These are phyloP conservation scores for Citrus unshiu DNA, from an alignment of 345 rosid genomes.

Conservation along the genomic window DNA sequence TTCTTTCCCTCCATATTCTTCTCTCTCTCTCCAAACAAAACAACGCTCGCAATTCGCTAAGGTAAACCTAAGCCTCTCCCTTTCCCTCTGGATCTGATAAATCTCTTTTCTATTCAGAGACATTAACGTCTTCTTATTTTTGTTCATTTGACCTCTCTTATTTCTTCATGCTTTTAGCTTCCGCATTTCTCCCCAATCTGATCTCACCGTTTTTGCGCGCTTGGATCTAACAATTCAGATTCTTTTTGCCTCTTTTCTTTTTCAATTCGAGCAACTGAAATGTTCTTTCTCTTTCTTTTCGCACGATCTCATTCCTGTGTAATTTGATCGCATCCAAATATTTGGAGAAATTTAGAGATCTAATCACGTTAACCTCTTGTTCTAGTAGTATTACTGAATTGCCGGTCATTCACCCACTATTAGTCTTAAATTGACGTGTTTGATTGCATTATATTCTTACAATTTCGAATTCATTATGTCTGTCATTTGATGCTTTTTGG, in stretches of 20 bases:
- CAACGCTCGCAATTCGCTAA: not conserved
- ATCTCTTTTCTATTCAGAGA: not conserved
- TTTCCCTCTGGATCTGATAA: not conserved
- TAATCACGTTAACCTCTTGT: not conserved
- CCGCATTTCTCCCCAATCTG: not conserved
- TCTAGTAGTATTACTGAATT: not conserved
- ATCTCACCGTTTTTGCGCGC: not conserved
- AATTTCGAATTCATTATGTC: not conserved
- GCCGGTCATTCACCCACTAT: not conserved
- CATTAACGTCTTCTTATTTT: not conserved
- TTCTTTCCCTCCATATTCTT: slow-evolving; percentile 3
- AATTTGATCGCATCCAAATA: not conserved
- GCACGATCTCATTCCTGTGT: not conserved
- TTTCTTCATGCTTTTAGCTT: not conserved
- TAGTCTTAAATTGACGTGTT: not conserved
- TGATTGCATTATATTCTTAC: not conserved
- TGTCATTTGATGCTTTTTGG: not conserved
- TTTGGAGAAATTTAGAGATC: not conserved
- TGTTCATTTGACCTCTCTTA: not conserved
- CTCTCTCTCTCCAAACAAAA: not conserved
- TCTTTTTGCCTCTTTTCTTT: not conserved
- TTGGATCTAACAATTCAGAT: not conserved
- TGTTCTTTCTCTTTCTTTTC: not conserved
- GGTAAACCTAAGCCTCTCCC: not conserved
- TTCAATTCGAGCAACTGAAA: not conserved